Evolutionary conservation across 108 stramenopile genomes (phyloP), one percentile per base, ranked within the genome.

Genomic region (Cafeteria roenbergensis): DNA sequence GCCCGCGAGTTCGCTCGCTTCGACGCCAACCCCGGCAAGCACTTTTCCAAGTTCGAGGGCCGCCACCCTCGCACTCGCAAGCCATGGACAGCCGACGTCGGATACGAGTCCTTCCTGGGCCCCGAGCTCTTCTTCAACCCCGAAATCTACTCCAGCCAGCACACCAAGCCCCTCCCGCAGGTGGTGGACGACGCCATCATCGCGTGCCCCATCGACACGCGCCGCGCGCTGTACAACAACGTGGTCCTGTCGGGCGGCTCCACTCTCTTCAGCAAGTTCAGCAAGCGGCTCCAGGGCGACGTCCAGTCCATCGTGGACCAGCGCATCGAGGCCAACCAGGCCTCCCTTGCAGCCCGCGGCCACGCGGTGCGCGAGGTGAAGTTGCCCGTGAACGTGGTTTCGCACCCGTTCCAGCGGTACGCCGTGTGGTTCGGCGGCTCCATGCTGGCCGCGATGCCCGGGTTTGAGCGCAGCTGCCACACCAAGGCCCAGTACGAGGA

Each of bases 51-150:
- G 61, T 83, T 76, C 70, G 35, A 56, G 14, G 84, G 84, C 29
- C 48, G 42, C 26, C 59, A 80, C 51, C 56, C 70, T 53, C 42
- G 51, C 32, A 74, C 73, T 22, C 35, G 63, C 17, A 25, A 50
- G 56, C 26, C 27, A 30, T 74, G 68, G 71, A 0, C 38, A 0
- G 61, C 55, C 64, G 81, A 84, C 62, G 75, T 84, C 37, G 84
- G 84, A 48, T 84, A 83, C 67, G 84, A 84, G 74, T 72, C 78
- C 27, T 85, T 85, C 67, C 72, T 85, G 53, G 85, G 77, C 34
- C 83, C 83, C 37, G 85, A 85, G 57, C 70, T 85, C 55, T 83
- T 85, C 78, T 84, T 85, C 58, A 80, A 82, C 55, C 85, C 85
- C 14, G 83, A 85, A 72, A 81, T 85, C 60, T 82, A 82, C 54